These are phyloP conservation scores for Kodamaea hsintzibuensis DNA, from an alignment of 805 yeast species.

Conservation along the genomic window DNA sequence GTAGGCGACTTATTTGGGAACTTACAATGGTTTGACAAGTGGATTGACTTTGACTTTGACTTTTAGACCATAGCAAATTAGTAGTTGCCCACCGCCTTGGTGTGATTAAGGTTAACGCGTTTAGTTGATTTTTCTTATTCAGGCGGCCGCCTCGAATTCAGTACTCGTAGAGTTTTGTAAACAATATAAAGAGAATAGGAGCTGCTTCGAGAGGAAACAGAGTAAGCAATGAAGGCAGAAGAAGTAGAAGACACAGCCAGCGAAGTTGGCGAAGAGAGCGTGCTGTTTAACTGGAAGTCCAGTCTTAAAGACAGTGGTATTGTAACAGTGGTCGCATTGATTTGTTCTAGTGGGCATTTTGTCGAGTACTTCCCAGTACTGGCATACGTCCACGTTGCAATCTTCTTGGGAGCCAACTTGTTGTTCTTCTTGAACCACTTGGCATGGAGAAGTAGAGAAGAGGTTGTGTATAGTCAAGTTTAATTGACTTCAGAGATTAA, in stretches of 20 bases:
- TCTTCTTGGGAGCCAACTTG: slow-evolving; percentile 1
- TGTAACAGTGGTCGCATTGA: background rate
- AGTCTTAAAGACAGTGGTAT: background rate
- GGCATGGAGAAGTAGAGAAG: background rate
- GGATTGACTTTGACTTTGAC: slow-evolving; percentile 36
- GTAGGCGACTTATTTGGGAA: slow-evolving; percentile 40
- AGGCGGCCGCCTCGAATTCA: background rate
- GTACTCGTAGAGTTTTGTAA: background rate
- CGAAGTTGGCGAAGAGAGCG: background rate
- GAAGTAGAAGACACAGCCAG: background rate
- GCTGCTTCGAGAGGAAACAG: background rate
- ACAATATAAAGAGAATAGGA: background rate
- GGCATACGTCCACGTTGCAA: background rate
- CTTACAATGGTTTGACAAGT: slow-evolving; percentile 58
- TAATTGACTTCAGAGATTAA: background rate
- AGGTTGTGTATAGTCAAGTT: background rate
- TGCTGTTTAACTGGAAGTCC: slow-evolving; percentile 1
- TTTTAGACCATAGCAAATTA: background rate
- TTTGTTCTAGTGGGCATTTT: background rate
- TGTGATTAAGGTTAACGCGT: background rate
- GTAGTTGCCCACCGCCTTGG: background rate
- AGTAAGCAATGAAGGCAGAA: background rate
- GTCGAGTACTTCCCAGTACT: background rate
- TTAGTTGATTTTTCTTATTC: background rate
- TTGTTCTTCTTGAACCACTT: slow-evolving; percentile 1